Base-by-base conservation (phyloP, 2,329 filamentous ascomycete genomes). In the Xylariaceae sp. region DNA sequence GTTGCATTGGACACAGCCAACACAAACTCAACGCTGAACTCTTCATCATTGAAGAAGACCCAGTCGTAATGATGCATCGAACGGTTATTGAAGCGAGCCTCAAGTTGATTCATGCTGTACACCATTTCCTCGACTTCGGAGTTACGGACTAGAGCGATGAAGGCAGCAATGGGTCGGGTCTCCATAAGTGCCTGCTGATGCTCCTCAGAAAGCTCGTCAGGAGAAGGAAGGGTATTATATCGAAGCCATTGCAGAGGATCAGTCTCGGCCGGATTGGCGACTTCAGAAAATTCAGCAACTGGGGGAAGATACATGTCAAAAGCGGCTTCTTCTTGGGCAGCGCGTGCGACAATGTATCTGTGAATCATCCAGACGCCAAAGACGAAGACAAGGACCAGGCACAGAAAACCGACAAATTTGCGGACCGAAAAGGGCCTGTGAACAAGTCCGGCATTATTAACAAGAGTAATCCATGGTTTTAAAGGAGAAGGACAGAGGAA, bases 31-130 rank as follows among this genome's bases (percentile, higher is more conserved):
- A 89, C 84, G 3, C 86, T 87, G 71, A 95, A 92, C 3, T 87
- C 85, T 55, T 87, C 83, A 67, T 91, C 86, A 73, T 92, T 94
- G 80, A 94, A 90, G 76, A 95, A 93, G 48, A 89, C 87, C 88
- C 90, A 95, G 50, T 91, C 88, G 70, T 95, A 95, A 68, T 88
- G 88, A 77, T 91, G 70, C 6, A 64, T 71, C n/a, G 55, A 88
- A 64, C 90, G 90, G 69, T 78, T 76, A 70, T 95, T 95, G 87
- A 90, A 95, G 8, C 86, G 88, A 58, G 82, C 77, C 72, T 92
- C 88, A 51, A 92, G 75, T 68, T 95, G 88, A 35, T 75, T 74
- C 78, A 95, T 90, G 39, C 86, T 88, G 65, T 82, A 79, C 10
- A 90, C 75, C 71, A 92, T 82, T 6, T 85, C 84, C 5, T 82